These are phyloP conservation scores for Botrytis fragariae DNA, from an alignment of 2,329 filamentous ascomycete genomes.

Conservation along the genomic window DNA sequence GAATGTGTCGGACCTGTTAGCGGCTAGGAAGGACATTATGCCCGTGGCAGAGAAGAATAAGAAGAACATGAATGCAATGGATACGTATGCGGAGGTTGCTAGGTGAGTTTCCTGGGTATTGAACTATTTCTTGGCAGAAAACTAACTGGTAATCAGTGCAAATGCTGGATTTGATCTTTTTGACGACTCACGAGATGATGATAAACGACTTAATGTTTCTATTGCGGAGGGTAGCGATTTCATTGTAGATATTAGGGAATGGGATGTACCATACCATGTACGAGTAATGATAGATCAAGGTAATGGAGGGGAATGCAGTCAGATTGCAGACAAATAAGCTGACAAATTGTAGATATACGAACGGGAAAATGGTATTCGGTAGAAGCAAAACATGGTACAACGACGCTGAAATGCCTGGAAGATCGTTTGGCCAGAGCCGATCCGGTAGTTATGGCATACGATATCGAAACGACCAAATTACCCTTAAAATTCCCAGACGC, in stretches of 20 bases:
- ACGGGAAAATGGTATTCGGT: conserved; percentile 97
- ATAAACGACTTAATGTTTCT: conserved; percentile 71
- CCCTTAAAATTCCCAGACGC: conserved; percentile 97
- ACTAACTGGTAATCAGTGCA: conserved; percentile 47
- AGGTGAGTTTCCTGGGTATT: conserved; percentile 54
- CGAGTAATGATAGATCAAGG: conserved; percentile 95
- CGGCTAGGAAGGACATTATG: conserved; percentile 79
- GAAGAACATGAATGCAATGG: conserved; percentile 94
- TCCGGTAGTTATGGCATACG: conserved; percentile 97
- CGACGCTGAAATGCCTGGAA: conserved; percentile 80
- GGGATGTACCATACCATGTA: conserved; percentile 98
- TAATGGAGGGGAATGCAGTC: conserved; percentile 41
- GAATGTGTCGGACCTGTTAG: conserved; percentile 82
- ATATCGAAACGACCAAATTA: conserved; percentile 96
- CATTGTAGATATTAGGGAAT: conserved; percentile 98
- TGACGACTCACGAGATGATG: conserved; percentile 79
- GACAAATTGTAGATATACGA: conserved; percentile 69
- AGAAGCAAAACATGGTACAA: conserved; percentile 86
- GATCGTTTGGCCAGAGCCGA: conserved; percentile 88
- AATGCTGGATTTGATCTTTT: conserved; percentile 91
- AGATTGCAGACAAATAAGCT: conserved; percentile 10
- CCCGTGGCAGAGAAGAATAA: conserved; percentile 95
- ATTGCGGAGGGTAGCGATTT: conserved; percentile 92
- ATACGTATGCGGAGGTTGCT: conserved; percentile 95
- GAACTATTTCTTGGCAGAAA: neutral